Percentiles rank a stretch among this genome's conserved stretches.
These are phyloP conservation scores for Microascus cirrosus DNA, from an alignment of 2,329 filamentous ascomycete species.

Conservation along the genomic window DNA sequence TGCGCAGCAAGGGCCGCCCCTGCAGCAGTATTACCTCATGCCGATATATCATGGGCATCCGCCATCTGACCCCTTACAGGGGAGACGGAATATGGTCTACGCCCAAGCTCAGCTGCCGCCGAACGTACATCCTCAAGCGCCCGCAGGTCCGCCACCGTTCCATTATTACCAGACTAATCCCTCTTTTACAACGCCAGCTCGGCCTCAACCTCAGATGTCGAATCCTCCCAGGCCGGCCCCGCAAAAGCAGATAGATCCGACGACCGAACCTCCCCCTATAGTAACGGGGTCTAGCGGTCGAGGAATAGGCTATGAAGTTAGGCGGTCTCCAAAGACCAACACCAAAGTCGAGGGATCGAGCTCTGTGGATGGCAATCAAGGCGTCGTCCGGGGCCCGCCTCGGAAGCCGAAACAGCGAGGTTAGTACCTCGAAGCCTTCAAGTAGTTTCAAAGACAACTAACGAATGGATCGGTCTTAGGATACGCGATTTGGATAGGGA, in stretches of 20 bases:
- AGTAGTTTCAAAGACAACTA: slow-evolving; percentile 4
- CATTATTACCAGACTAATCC: background rate
- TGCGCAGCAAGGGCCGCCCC: slow-evolving; percentile 28
- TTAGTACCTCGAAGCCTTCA: slow-evolving; percentile 21
- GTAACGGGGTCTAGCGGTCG: background rate
- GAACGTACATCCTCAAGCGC: slow-evolving; percentile 23
- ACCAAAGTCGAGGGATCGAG: background rate
- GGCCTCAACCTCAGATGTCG: background rate
- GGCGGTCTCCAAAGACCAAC: background rate
- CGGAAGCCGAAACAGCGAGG: slow-evolving; percentile 51
- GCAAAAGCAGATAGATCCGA: background rate
- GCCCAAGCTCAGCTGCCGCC: slow-evolving; percentile 32
- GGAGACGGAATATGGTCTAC: slow-evolving; percentile 27
- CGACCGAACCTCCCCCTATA: background rate
- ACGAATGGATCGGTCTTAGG: slow-evolving; percentile 32
- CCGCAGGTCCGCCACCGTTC: slow-evolving; percentile 1
- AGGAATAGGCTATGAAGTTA: background rate
- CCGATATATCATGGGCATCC: slow-evolving; percentile 24
- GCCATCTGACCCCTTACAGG: slow-evolving; percentile 18
- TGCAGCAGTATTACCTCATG: slow-evolving; percentile 31
- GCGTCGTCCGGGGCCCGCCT: slow-evolving; percentile 31
- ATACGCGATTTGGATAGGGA: slow-evolving; percentile 92
- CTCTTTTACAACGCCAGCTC: background rate
- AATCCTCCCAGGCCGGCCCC: background rate
- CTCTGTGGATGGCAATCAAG: background rate